Percentiles rank a stretch among this genome's conserved stretches.
These are phyloP conservation scores for Apophysomyces variabilis DNA, from an alignment of 371 early-diverging fungal genomes.

Conservation along the genomic window DNA sequence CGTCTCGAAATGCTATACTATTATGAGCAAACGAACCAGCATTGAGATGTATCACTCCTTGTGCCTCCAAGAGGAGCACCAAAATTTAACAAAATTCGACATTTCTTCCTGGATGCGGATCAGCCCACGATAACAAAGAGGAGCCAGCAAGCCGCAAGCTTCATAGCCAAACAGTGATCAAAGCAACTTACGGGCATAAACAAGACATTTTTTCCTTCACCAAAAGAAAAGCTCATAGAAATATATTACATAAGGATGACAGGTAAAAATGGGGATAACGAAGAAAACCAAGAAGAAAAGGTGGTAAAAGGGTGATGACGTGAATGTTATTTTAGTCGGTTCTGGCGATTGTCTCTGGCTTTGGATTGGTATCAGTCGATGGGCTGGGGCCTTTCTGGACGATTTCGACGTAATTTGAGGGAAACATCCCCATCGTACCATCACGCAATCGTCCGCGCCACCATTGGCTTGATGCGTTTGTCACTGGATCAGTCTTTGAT, in stretches of 20 bases:
- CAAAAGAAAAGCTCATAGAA: not conserved
- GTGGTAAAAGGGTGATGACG: not conserved
- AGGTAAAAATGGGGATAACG: not conserved
- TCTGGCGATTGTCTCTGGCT: not conserved
- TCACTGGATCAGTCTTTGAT: slow-evolving; percentile 75
- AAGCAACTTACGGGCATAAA: too few relatives aligned
- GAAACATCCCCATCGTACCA: slow-evolving; percentile 90
- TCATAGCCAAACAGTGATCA: too few relatives aligned
- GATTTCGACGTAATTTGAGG: slow-evolving; percentile 82
- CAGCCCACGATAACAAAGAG: too few relatives aligned
- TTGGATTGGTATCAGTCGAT: not conserved
- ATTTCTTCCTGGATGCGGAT: too few relatives aligned
- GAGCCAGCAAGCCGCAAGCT: too few relatives aligned
- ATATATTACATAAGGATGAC: not conserved
- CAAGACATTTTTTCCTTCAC: too few relatives aligned
- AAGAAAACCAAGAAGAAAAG: not conserved
- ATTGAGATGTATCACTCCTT: too few relatives aligned
- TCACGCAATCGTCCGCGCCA: slow-evolving; percentile 88
- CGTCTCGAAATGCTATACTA: too few relatives aligned
- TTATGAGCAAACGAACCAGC: too few relatives aligned
- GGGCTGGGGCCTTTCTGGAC: slow-evolving; percentile 16
- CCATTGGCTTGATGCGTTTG: slow-evolving; percentile 84
- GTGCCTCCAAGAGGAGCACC: too few relatives aligned
- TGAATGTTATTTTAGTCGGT: not conserved
- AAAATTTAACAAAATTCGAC: too few relatives aligned